A percentile compares a stretch with the other conserved stretches of the same genome.
These are phyloP conservation scores for Lodderomyces orthopsilosis DNA, from an alignment of 1,139 yeast genomes.

Conservation along the genomic window DNA sequence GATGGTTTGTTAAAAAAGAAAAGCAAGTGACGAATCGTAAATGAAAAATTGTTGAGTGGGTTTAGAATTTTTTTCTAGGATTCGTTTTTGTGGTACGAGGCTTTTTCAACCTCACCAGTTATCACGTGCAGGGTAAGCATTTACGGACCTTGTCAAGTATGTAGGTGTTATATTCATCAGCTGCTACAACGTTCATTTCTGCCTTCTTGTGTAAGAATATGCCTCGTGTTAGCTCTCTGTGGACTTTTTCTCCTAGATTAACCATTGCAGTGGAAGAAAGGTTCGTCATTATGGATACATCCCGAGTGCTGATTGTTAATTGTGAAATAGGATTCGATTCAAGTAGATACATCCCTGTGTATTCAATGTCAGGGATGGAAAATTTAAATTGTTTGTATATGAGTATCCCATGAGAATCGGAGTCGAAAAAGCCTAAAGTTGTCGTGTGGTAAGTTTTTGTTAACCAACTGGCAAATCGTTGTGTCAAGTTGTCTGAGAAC, in stretches of 20 bases:
- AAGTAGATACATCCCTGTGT: constrained; percentile 32
- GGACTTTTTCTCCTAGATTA: constrained; percentile 4
- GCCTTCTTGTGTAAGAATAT: constrained; percentile 53
- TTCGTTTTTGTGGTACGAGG: background rate
- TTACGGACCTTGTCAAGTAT: background rate
- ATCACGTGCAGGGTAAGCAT: background rate
- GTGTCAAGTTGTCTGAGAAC: constrained; percentile 47
- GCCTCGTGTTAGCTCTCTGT: constrained; percentile 52
- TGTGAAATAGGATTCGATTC: constrained; percentile 36
- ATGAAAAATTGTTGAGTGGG: constrained; percentile 2
- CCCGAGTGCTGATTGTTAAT: constrained; percentile 32
- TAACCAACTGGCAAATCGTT: constrained; percentile 19
- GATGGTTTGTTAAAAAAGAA: constrained; percentile 10
- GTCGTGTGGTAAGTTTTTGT: constrained; percentile 17
- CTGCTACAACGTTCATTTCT: constrained; percentile 47
- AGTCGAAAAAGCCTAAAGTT: constrained; percentile 32
- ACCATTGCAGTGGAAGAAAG: constrained; percentile 17
- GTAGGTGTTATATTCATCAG: constrained; percentile 2
- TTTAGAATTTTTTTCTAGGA: background rate
- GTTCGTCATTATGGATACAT: constrained; percentile 30
- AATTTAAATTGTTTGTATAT: constrained; percentile 43
- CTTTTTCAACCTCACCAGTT: background rate
- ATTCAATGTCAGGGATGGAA: constrained; percentile 9
- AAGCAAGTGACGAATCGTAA: constrained; percentile 4
- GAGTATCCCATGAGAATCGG: constrained; percentile 70